phyloP scores from a whole-genome alignment of 306 rosid species.

The Fagus crenata region DNA sequence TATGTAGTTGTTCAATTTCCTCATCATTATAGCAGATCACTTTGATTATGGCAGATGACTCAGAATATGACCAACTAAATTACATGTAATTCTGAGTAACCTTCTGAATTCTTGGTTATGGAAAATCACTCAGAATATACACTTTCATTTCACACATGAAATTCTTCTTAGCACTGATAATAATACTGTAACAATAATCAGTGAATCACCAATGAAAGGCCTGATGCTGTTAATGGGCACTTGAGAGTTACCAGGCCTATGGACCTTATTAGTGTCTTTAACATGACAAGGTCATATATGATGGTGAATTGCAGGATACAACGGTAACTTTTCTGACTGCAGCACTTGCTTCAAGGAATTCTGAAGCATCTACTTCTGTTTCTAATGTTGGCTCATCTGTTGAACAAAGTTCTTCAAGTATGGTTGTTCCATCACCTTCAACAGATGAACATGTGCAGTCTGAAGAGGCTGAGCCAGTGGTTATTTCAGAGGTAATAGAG shows the following conservation, averaged over 20 bases:
- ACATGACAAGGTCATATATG: constrained; percentile 5
- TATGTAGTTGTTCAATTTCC: neutral
- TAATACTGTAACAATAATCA: neutral
- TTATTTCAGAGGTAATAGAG: constrained; percentile 10
- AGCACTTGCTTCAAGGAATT: constrained; percentile 53
- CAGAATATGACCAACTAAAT: neutral
- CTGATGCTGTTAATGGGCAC: neutral
- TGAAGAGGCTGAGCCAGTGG: constrained; percentile 25
- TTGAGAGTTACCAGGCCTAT: too few species aligned
- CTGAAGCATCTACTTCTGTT: constrained; percentile 41
- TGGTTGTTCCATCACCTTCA: constrained; percentile 14
- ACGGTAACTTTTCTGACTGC: constrained; percentile 52
- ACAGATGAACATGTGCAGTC: constrained; percentile 13
- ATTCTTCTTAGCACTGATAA: neutral
- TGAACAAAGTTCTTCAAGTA: constrained; percentile 30
- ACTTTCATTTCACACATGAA: neutral
- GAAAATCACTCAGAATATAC: neutral
- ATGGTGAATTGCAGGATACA: constrained; percentile 46
- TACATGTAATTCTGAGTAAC: neutral
- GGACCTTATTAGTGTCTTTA: neutral
- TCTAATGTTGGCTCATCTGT: constrained; percentile 27
- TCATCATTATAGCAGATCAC: neutral
- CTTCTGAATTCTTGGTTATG: neutral
- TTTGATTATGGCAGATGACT: too few species aligned
- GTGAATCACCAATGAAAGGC: neutral